These are phyloP conservation scores for Biancaea sappan DNA, from an alignment of 306 rosid species.

Conservation along the genomic window DNA sequence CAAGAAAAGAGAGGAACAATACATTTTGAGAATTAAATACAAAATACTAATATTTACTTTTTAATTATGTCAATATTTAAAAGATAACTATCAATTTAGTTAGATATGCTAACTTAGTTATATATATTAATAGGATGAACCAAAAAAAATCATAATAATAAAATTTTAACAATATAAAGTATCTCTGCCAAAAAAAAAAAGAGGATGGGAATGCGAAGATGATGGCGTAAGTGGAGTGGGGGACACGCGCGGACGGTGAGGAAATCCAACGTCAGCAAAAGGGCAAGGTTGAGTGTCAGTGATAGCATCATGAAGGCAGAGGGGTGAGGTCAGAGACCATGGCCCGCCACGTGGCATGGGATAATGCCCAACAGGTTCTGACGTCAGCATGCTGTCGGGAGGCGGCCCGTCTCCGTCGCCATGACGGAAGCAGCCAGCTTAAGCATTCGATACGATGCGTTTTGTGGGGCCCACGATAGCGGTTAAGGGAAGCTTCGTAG, in stretches of 20 bases:
- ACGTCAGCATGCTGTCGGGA: slow-evolving; percentile 36
- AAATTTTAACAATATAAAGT: too few species aligned
- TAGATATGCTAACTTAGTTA: too few species aligned
- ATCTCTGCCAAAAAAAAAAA: too few species aligned
- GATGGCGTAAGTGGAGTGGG: background rate
- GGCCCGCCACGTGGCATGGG: slow-evolving; percentile 50
- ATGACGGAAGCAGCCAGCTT: slow-evolving; percentile 20
- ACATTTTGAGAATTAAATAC: too few species aligned
- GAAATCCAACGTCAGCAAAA: background rate
- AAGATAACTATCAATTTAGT: too few species aligned
- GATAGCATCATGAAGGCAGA: slow-evolving; percentile 17
- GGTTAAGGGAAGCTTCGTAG: background rate
- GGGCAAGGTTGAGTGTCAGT: slow-evolving; percentile 1
- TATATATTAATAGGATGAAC: too few species aligned
- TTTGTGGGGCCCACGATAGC: background rate
- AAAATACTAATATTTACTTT: too few species aligned
- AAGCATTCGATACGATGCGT: background rate
- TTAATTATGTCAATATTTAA: too few species aligned
- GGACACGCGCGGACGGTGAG: slow-evolving; percentile 11
- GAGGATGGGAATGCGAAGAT: too few species aligned
- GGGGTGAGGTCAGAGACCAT: slow-evolving; percentile 22
- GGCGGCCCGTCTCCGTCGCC: background rate
- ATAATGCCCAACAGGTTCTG: background rate
- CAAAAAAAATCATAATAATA: too few species aligned
- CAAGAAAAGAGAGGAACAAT: too few species aligned